Base-by-base conservation (phyloP, 768 basidiomycete genomes). In the Podaxis sp. region DNA sequence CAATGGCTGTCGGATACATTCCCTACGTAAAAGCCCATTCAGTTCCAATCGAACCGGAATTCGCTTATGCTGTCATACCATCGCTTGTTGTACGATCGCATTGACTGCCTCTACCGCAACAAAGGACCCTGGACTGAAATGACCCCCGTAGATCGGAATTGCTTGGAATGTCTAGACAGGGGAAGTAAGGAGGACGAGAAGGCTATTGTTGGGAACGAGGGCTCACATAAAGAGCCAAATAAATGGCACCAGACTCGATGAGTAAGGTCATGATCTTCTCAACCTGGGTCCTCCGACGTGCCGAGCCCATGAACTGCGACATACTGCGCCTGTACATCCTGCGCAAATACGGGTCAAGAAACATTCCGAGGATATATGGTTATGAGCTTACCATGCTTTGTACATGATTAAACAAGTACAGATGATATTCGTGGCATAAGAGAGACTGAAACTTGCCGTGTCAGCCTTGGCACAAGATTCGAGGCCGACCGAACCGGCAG, bases 1-100 rank as follows among this genome's bases (percentile, higher is more conserved):
- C 66, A 22, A 74, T 72, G 8, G 64, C 63, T 8, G 72, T 74
- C 33, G 70, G 73, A 60, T 73, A 73, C 65, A 73, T 73, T 53
- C 71, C 71, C 72, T 72, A 51, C 11, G 39, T 39, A 26, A 60
- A 2, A 19, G 6, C n/a, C n/a, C 8, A 22, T 51, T 52, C 36
- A 51, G 51, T 26, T 60, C 36, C 38, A 22, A 12, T 52, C 11
- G 19, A 40, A 59, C 39, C 15, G 39, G 12, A 36, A 28, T 22
- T 22, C 19, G n/a, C 15, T 5, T 13, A 40, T 39, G n/a, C 5
- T 15, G 33, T 66, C 68, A 38, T 56, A 71, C 70, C 57, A 71
- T 69, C 12, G 69, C 69, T 60, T 71, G 70, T 59, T 74, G 73
- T 52, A 73, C 70, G 52, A 74, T 64, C 2, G 73, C 72, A 33